Percentiles rank a stretch among this genome's conserved stretches.
These are phyloP conservation scores for Apiospora rasikravindrae DNA, from an alignment of 2,329 filamentous ascomycete species.

Conservation along the genomic window DNA sequence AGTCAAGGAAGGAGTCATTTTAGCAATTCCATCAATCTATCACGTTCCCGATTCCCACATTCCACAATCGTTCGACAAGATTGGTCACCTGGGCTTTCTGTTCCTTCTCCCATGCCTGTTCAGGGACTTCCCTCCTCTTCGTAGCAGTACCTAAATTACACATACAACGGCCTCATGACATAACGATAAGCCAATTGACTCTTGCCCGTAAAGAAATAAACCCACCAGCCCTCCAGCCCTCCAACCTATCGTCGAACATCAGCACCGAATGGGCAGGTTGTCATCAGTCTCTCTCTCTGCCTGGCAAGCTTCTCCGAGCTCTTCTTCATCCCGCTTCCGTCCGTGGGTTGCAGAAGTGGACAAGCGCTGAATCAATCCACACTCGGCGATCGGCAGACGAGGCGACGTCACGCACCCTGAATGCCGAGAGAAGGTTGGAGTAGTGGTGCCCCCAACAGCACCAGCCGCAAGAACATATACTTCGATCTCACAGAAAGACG, in stretches of 20 bases:
- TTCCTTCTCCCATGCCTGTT: not conserved
- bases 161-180: not conserved
- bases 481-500: not conserved
- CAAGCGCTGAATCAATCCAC: not conserved
- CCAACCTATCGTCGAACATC: not conserved
- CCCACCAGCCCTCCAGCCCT: not conserved
- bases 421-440: not conserved
- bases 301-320: not conserved
- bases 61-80: constrained; percentile 10
- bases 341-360: not conserved
- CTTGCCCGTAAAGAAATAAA: not conserved
- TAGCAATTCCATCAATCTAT: not conserved
- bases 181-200: constrained; percentile 10
- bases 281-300: not conserved
- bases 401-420: constrained; percentile 9
- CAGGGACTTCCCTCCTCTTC: not conserved
- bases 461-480: not conserved
- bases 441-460: not conserved
- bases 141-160: constrained; percentile 7
- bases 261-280: not conserved
- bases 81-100: not conserved
- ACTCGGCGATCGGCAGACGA: not conserved
- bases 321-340: not conserved
- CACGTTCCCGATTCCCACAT: not conserved
- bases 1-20: constrained; percentile 3